Percentiles rank a stretch among this genome's conserved stretches.
Conservation (phyloP, 2,329 filamentous ascomycete genomes). For the Trichophyton schoenleinii region DNA sequence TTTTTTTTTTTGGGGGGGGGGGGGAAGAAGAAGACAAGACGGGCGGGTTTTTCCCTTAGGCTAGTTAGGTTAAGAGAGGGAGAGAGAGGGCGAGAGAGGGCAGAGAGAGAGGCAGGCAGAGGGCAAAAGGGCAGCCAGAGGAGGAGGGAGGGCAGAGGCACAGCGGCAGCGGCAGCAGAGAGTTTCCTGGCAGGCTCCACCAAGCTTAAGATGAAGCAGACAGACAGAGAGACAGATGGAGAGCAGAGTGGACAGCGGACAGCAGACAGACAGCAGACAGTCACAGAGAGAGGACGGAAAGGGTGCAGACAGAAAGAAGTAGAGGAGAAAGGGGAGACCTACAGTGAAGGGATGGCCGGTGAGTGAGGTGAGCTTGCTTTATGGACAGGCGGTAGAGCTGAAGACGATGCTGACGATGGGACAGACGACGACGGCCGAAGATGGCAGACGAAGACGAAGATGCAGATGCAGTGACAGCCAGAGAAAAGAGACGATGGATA, state of each 20-base stretch:
- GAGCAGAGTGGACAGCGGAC: not conserved
- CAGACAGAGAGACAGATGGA: not conserved
- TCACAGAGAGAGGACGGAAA: not conserved
- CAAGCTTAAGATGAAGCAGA: not conserved
- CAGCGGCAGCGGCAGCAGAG: slow-evolving; percentile 9
- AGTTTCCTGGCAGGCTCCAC: slow-evolving; percentile 6
- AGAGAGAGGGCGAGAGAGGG: slow-evolving; percentile 12
- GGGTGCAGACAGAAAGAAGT: not conserved
- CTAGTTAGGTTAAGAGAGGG: slow-evolving; percentile 9
- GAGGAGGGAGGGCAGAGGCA: slow-evolving; percentile 9
- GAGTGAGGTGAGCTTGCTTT: not conserved
- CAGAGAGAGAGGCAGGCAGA: slow-evolving; percentile 11
- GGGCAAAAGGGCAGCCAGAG: slow-evolving; percentile 7
- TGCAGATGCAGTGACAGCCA: too few relatives aligned
- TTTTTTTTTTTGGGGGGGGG: not conserved
- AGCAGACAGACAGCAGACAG: too few relatives aligned
- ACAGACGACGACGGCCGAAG: not conserved
- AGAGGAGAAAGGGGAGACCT: not conserved
- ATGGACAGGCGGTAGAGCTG: not conserved
- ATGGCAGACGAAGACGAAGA: too few relatives aligned
- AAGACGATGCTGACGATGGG: not conserved
- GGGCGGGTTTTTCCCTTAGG: too few relatives aligned
- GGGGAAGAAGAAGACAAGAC: not conserved
- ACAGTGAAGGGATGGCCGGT: not conserved
- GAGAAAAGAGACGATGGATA: too few relatives aligned